Percentiles rank a stretch among this genome's conserved stretches.
These are phyloP conservation scores for Cicer arietinum DNA, from an alignment of 306 rosid species.

Conservation along the genomic window DNA sequence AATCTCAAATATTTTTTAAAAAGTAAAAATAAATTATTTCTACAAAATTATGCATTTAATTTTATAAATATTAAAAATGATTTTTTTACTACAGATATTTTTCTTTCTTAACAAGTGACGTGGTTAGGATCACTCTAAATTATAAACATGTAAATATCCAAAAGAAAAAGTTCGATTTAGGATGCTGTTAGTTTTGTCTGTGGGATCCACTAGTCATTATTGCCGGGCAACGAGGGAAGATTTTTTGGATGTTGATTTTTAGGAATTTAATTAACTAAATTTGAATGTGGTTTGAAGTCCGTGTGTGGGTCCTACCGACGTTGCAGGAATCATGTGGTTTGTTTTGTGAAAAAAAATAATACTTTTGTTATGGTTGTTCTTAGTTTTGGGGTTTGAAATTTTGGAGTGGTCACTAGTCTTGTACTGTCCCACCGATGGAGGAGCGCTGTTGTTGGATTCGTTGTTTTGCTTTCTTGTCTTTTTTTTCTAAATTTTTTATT, in stretches of 20 bases:
- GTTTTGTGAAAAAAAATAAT: not conserved
- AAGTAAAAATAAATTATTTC: too few relatives aligned
- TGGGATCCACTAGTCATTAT: constrained; percentile 47
- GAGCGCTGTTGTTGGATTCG: constrained; percentile 44
- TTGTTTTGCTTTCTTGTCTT: constrained; percentile 12
- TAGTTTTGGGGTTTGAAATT: constrained; percentile 32
- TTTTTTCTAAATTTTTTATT: not conserved
- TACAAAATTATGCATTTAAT: too few relatives aligned
- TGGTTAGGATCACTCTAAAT: too few relatives aligned
- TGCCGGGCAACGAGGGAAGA: constrained; percentile 30
- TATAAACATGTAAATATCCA: too few relatives aligned
- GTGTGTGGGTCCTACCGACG: constrained; percentile 61
- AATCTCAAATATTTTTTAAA: too few relatives aligned
- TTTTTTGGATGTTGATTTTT: constrained; percentile 28
- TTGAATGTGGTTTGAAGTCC: constrained; percentile 52
- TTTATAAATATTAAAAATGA: too few relatives aligned
- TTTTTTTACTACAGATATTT: too few relatives aligned
- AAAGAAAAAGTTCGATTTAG: too few relatives aligned
- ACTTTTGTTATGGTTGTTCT: not conserved
- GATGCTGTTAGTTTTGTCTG: constrained; percentile 21
- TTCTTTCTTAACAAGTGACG: too few relatives aligned
- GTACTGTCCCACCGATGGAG: constrained; percentile 42
- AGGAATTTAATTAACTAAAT: constrained; percentile 59
- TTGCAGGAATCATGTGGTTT: constrained; percentile 51
- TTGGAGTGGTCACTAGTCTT: constrained; percentile 39